Evolutionary conservation across 2,329 filamentous ascomycete genomes (phyloP), one percentile per base, ranked within the genome.

Genomic region (Celoporthe dispersa): DNA sequence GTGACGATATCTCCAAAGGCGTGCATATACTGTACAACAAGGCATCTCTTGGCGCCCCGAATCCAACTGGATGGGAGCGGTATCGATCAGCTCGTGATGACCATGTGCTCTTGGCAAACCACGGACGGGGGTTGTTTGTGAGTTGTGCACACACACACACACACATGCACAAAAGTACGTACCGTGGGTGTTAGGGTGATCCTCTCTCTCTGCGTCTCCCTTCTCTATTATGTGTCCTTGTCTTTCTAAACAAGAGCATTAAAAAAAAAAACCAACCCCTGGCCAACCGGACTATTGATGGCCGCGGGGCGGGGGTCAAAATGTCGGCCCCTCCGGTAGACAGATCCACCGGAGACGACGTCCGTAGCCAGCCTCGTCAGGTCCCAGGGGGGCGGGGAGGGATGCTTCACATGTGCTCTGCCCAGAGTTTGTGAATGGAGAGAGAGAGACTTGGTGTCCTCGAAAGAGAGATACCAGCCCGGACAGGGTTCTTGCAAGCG

Each of bases 311-410:
- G 57, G 57, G 37, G 44, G 44, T n/a, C 44, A 48, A n/a, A 22
- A 48, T 37, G 14, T 37, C 57, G 57, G 57, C 19, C 5, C 57
- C 57, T 60, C 33, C 57, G 57, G 57, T 31, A 16, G 8, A 37
- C 53, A 60, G 31, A 37, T 60, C 33, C 57, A 60, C 57, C 57
- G 57, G 31, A 60, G 33, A 37, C 57, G 33, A 60, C 57, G 31
- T 60, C 57, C 57, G 57, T 60, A 60, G 33, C 55, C 33, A 60
- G 33, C 55, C 33, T 35, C 12, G 55, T 37, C 16, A 35, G 31
- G 16, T 22, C 41, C 7, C 51, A 28, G 12, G 53, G 51, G 51
- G 53, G 14, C 33, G 44, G 22, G 8, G 11, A n/a, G 8, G 4
- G 33, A 60, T 48, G 31, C 57, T 37, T 60, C 57, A 37, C 31